Evolutionary conservation across 2,329 filamentous ascomycete species (phyloP).

Genomic region (Podosphaera xanthii): DNA sequence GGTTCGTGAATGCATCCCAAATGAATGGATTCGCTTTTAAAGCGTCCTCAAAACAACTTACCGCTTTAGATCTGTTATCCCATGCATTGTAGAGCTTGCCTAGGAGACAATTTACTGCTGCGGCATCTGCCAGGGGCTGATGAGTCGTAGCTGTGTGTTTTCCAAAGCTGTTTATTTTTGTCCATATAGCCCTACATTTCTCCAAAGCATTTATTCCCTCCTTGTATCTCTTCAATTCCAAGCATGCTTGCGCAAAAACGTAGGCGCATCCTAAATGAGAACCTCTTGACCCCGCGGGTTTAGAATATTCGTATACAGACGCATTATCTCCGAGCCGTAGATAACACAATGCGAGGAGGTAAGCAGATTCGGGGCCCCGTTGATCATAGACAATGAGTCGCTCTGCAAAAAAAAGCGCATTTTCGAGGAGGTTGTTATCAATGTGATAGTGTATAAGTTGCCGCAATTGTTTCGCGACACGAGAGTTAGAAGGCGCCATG

Average conservation of each 20-base stretch:
- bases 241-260: slow-evolving; percentile 73
- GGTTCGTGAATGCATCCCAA: slow-evolving; percentile 84
- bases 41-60: slow-evolving; percentile 69
- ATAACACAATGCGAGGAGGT: slow-evolving; percentile 68
- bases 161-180: slow-evolving; percentile 52
- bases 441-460: slow-evolving; percentile 47
- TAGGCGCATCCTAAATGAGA: slow-evolving; percentile 71
- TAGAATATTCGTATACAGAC: slow-evolving; percentile 66
- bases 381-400: slow-evolving; percentile 68
- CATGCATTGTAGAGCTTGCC: slow-evolving; percentile 73
- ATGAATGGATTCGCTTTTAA: slow-evolving; percentile 84
- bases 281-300: slow-evolving; percentile 44
- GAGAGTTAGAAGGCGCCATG: slow-evolving; percentile 14
- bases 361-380: slow-evolving; percentile 55
- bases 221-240: slow-evolving; percentile 53
- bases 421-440: slow-evolving; percentile 73
- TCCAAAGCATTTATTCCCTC: slow-evolving; percentile 72
- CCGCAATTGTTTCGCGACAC: slow-evolving; percentile 21
- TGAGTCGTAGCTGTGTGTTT: slow-evolving; percentile 59
- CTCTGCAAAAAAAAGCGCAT: slow-evolving; percentile 83
- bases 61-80: slow-evolving; percentile 60
- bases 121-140: slow-evolving; percentile 57
- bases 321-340: slow-evolving; percentile 62
- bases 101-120: slow-evolving; percentile 61
- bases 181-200: slow-evolving; percentile 56